Percentiles rank a stretch among this genome's conserved stretches.
Conservation (phyloP, 345 rosid species). For the Brassica rapa region DNA sequence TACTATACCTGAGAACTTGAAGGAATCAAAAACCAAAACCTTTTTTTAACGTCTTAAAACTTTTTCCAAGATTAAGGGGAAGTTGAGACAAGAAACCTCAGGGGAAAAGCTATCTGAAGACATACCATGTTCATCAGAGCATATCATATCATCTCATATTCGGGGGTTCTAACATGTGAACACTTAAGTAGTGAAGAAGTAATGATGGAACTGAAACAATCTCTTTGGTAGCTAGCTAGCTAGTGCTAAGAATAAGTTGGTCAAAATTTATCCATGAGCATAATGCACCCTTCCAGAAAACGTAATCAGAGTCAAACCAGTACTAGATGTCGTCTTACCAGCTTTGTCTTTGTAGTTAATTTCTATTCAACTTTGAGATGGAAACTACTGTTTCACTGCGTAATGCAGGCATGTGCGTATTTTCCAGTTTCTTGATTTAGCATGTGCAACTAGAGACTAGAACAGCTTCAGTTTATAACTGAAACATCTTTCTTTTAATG, state of each 20-base stretch:
- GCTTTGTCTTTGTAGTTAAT: slow-evolving; percentile 36
- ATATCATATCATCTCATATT: neutral
- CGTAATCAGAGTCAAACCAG: neutral
- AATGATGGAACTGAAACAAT: neutral
- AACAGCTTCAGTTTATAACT: slow-evolving; percentile 21
- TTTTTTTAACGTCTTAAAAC: neutral
- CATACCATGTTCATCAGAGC: neutral
- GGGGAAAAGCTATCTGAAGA: neutral
- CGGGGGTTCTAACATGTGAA: neutral
- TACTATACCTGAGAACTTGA: neutral
- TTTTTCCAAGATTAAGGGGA: neutral
- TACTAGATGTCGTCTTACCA: slow-evolving; percentile 53
- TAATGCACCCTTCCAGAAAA: neutral
- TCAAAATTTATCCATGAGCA: neutral
- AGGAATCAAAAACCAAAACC: neutral
- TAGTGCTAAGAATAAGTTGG: neutral
- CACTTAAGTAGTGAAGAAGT: neutral
- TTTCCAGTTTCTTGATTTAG: slow-evolving; percentile 15
- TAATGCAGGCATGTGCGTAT: neutral
- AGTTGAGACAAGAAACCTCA: neutral
- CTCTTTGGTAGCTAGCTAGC: neutral
- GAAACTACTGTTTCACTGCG: neutral
- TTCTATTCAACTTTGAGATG: slow-evolving; percentile 6
- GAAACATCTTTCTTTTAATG: neutral
- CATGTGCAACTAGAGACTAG: slow-evolving; percentile 2